A percentile compares a stretch with the other conserved stretches of the same genome.
Conservation (phyloP, 805 yeast genomes). For the Ogataea nakhonphanomensis region DNA sequence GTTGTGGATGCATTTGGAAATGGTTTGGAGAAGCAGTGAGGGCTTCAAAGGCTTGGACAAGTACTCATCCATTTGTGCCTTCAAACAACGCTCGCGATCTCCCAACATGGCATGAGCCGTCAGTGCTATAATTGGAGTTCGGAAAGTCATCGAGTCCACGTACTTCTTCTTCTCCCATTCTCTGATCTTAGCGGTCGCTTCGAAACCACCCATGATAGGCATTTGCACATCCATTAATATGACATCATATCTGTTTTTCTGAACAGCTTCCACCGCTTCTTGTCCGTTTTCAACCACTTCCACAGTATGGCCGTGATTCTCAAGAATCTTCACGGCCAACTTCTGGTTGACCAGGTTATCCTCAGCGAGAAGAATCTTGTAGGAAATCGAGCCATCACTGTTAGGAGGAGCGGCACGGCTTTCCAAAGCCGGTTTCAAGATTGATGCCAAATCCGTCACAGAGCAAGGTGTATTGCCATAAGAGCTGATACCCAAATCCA, state of each 20-base stretch:
- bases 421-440: slow-evolving; percentile 80
- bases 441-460: slow-evolving; percentile 75
- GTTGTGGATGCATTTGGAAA: slow-evolving; percentile 76
- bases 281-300: slow-evolving; percentile 84
- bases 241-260: slow-evolving; percentile 67
- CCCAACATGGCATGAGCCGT: slow-evolving; percentile 96
- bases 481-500: slow-evolving; percentile 82
- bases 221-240: slow-evolving; percentile 91
- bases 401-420: slow-evolving; percentile 76
- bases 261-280: slow-evolving; percentile 75
- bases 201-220: slow-evolving; percentile 96
- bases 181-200: slow-evolving; percentile 81
- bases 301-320: slow-evolving; percentile 81
- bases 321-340: slow-evolving; percentile 78
- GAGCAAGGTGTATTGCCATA: slow-evolving; percentile 89
- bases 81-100: slow-evolving; percentile 80
- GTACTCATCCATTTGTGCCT: slow-evolving; percentile 91
- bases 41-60: slow-evolving; percentile 87
- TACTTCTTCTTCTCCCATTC: slow-evolving; percentile 87
- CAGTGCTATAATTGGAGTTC: slow-evolving; percentile 85
- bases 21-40: slow-evolving; percentile 75
- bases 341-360: slow-evolving; percentile 87
- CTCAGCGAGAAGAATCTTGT: slow-evolving; percentile 75
- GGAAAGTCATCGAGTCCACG: slow-evolving; percentile 60
- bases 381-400: slow-evolving; percentile 73